Conservation (phyloP, 805 yeast genomes). For the Pichia rugopelliculosa region DNA sequence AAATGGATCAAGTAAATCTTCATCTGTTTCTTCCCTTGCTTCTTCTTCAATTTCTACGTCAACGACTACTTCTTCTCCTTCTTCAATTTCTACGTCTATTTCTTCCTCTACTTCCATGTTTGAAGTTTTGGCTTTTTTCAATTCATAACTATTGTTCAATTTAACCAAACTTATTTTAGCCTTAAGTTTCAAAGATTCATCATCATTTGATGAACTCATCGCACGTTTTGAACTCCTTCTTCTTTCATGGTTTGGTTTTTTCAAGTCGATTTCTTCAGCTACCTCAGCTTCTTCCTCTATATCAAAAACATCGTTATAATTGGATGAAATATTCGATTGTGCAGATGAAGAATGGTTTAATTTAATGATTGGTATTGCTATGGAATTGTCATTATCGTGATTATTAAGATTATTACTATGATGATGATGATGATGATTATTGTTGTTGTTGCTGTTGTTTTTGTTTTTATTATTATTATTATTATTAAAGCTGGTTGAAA, state of each 20-base stretch:
- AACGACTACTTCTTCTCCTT: not conserved
- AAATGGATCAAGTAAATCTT: slow-evolving; percentile 14
- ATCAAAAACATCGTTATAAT: not conserved
- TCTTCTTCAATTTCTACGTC: not conserved
- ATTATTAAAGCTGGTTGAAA: not conserved
- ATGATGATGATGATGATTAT: no score
- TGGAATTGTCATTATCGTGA: no score
- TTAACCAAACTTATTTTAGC: slow-evolving; percentile 15
- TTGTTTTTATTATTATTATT: not conserved
- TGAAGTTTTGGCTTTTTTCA: not conserved
- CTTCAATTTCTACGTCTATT: not conserved
- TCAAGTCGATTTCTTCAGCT: not conserved
- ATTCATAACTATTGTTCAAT: not conserved
- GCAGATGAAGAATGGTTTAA: not conserved
- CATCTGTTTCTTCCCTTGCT: not conserved
- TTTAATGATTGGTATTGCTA: not conserved
- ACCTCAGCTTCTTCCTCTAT: not conserved
- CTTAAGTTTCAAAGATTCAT: slow-evolving; percentile 23
- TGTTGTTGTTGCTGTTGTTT: not conserved
- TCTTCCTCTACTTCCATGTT: not conserved
- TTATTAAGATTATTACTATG: no score
- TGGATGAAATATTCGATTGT: not conserved
- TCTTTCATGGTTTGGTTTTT: not conserved
- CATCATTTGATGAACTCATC: slow-evolving; percentile 26
- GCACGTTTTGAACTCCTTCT: slow-evolving; percentile 22